A percentile compares a stretch with the other conserved stretches of the same genome.
Evolutionary conservation across 345 rosid species (phyloP).

Genomic region (Erodium maritimum): DNA sequence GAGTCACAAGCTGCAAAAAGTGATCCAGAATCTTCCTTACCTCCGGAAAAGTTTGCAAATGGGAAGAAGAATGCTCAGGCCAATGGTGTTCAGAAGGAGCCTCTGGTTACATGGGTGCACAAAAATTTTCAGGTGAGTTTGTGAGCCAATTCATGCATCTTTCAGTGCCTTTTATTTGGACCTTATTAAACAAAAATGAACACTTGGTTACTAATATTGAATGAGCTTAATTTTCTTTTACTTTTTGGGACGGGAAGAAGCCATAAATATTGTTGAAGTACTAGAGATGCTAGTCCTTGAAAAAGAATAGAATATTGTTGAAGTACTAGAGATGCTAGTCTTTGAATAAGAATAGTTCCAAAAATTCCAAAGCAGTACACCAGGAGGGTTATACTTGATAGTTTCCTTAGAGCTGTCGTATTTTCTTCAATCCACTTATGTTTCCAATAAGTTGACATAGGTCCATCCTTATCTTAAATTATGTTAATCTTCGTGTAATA

Average conservation of each 20-base stretch:
- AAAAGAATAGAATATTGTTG: not conserved
- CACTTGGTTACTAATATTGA: not conserved
- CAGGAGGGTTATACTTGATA: not conserved
- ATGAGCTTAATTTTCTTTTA: too few relatives aligned
- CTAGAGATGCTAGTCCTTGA: not conserved
- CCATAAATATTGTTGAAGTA: not conserved
- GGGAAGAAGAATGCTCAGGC: conserved; percentile 49
- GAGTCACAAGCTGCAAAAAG: conserved; percentile 73
- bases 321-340: not conserved
- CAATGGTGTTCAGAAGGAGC: conserved; percentile 80
- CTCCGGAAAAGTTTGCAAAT: conserved; percentile 69
- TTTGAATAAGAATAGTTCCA: too few relatives aligned
- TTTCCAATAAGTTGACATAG: not conserved
- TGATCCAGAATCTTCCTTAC: conserved; percentile 62
- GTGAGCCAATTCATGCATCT: not conserved
- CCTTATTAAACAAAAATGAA: too few relatives aligned
- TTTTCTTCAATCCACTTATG: not conserved
- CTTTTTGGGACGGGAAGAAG: not conserved
- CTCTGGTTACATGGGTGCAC: conserved; percentile 96
- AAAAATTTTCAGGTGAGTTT: conserved; percentile 76
- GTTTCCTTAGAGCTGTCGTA: not conserved
- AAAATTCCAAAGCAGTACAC: not conserved
- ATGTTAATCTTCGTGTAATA: not conserved
- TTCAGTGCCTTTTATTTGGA: not conserved
- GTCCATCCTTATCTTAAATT: not conserved